Base-by-base conservation (phyloP, 306 rosid species). In the Urtica urens region DNA sequence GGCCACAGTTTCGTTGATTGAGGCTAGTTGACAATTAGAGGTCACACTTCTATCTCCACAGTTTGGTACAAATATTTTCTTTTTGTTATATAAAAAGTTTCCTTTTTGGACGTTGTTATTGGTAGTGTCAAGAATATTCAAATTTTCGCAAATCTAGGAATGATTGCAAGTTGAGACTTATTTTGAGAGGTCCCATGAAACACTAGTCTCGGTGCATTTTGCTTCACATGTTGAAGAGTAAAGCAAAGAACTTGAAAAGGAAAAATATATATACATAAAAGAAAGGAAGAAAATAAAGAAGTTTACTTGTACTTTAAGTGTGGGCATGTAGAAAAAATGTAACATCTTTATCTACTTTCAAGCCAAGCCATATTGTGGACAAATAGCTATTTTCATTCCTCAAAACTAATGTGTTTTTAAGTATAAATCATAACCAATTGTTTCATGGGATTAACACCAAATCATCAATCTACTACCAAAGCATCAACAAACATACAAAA, bases 291-390 rank as follows among this genome's bases (percentile, higher is more conserved):
- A n/a, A n/a, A n/a, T n/a, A n/a, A 69, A 45, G 7, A 12, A 35
- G 7, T 46, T 53, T 85, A 65, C 87, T 92, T 92, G 81, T 52
- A 76, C 99, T 92, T 86, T 67, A 92, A 86, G 96, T 63, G 75
- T 82, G 61, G 93, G 81, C 79, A 71, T 92, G 75, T 59, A 53
- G 79, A 75, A 79, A n/a, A n/a, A 79, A 69, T 82, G 69, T 58
- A 61, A 76, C 73, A 77, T 72, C 79, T 79, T 79, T 82, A 80
- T 82, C 73, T 83, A 69, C 99, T 92, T 92, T 53, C 87, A 92
- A 85, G 99, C 79, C 81, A 92, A 92, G 99, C 94, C 96, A 85
- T 68, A 76, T 68, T 62, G 12, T 70, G 68, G 63, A 65, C 62
- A 83, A 71, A 35, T 75, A 48, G 61, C 71, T n/a, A n/a, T n/a